Conservation (phyloP, 1,284 basidiomycete genomes). For the Marasmius tenuissimus region DNA sequence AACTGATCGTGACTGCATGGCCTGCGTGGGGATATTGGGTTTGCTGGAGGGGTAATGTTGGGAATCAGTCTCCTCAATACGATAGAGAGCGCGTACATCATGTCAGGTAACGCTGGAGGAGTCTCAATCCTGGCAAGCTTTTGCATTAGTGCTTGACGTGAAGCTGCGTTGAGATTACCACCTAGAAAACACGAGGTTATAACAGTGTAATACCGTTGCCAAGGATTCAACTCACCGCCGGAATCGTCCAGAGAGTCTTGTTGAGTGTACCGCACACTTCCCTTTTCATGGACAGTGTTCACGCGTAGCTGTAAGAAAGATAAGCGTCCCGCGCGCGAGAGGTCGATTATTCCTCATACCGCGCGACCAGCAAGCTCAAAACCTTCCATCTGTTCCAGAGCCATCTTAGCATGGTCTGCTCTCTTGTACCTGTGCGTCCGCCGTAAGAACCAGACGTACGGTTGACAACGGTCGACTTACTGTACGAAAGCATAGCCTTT, state of each 20-base stretch:
- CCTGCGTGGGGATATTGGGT: slow-evolving; percentile 66
- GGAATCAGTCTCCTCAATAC: not conserved
- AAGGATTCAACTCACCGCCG: slow-evolving; percentile 53
- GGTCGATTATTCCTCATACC: slow-evolving; percentile 44
- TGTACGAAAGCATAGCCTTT: slow-evolving; percentile 99
- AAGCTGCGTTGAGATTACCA: slow-evolving; percentile 93
- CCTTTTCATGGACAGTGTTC: slow-evolving; percentile 90
- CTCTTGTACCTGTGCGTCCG: slow-evolving; percentile 70
- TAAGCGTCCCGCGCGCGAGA: slow-evolving; percentile 9
- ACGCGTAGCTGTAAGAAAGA: slow-evolving; percentile 67
- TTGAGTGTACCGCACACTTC: slow-evolving; percentile 68
- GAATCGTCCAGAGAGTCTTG: slow-evolving; percentile 83
- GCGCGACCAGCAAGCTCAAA: slow-evolving; percentile 95
- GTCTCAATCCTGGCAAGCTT: slow-evolving; percentile 94
- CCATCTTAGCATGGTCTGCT: slow-evolving; percentile 91
- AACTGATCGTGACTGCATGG: slow-evolving; percentile 83
- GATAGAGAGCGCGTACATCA: slow-evolving; percentile 46
- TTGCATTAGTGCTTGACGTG: slow-evolving; percentile 97
- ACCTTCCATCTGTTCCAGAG: slow-evolving; percentile 96
- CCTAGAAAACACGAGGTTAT: slow-evolving; percentile 38
- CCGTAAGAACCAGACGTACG: slow-evolving; percentile 2
- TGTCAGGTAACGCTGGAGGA: slow-evolving; percentile 52
- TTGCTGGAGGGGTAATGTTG: slow-evolving; percentile 27
- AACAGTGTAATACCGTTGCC: not conserved
- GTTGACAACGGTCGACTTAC: slow-evolving; percentile 42